Evolutionary conservation across 169 alveolate genomes (phyloP).

Genomic region (Plasmodium inui): DNA sequence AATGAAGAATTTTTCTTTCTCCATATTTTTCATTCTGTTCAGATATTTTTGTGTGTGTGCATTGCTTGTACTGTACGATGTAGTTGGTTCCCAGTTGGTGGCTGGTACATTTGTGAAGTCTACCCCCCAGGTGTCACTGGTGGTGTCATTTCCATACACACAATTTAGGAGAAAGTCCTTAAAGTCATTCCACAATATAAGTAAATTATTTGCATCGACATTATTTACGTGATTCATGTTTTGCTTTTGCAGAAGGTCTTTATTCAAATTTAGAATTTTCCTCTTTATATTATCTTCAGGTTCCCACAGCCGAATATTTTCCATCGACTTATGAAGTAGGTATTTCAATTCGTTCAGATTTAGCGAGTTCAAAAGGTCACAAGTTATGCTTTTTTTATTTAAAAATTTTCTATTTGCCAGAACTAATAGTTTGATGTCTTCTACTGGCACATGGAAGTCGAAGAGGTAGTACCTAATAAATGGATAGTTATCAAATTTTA

Average conservation of each 20-base stretch:
- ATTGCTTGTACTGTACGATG: not conserved
- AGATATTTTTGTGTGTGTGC: not conserved
- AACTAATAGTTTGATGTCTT: slow-evolving; percentile 50
- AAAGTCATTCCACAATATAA: slow-evolving; percentile 75
- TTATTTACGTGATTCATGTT: slow-evolving; percentile 20
- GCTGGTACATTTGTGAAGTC: not conserved
- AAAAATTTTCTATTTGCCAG: slow-evolving; percentile 53
- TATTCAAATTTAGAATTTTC: slow-evolving; percentile 59
- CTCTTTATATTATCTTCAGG: slow-evolving; percentile 48
- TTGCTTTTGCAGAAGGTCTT: slow-evolving; percentile 58
- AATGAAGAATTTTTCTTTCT: slow-evolving; percentile 37
- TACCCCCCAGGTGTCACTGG: not conserved
- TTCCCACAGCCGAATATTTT: slow-evolving; percentile 76
- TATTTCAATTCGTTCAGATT: slow-evolving; percentile 55
- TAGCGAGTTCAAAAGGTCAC: slow-evolving; percentile 25
- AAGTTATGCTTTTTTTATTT: slow-evolving; percentile 59
- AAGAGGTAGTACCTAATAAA: slow-evolving; percentile 58
- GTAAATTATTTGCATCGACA: slow-evolving; percentile 27
- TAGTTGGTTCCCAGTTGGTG: not conserved
- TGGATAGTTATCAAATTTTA: slow-evolving; percentile 61
- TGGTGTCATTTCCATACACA: slow-evolving; percentile 32
- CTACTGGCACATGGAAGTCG: slow-evolving; percentile 34
- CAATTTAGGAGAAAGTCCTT: slow-evolving; percentile 65
- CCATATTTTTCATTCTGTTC: slow-evolving; percentile 25
- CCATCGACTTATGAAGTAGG: slow-evolving; percentile 70